phyloP scores from a whole-genome alignment of 768 basidiomycete species.

The Lentinula aciculospora region DNA sequence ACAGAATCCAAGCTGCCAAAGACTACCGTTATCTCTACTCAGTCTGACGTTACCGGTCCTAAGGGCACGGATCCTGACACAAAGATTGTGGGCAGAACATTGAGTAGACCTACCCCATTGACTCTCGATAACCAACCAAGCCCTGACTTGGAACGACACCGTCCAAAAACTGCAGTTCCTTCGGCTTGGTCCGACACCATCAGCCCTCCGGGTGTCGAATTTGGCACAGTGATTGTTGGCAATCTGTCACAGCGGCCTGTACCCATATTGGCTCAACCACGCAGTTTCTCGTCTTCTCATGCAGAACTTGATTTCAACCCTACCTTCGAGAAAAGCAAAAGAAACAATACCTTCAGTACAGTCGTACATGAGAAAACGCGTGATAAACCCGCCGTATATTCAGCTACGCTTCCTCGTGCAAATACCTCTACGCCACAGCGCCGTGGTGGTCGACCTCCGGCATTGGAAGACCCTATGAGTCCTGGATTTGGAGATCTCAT shows the following conservation, averaged over 20 bases:
- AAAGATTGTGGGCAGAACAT: not conserved
- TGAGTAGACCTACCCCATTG: not conserved
- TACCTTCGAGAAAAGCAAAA: slow-evolving; percentile 2
- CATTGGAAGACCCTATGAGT: slow-evolving; percentile 27
- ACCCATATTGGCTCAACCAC: not conserved
- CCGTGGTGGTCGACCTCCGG: slow-evolving; percentile 22
- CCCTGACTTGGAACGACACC: not conserved
- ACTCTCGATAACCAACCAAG: not conserved
- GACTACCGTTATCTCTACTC: not conserved
- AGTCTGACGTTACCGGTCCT: not conserved
- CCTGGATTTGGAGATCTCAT: slow-evolving; percentile 50
- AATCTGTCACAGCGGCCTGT: not conserved
- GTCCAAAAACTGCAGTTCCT: not conserved
- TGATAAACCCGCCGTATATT: slow-evolving; percentile 25
- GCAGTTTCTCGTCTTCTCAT: not conserved
- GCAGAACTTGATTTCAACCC: slow-evolving; percentile 1
- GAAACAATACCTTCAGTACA: slow-evolving; percentile 38
- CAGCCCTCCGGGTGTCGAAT: not conserved
- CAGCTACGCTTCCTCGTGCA: slow-evolving; percentile 16
- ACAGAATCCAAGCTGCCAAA: not conserved
- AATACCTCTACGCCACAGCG: slow-evolving; percentile 18
- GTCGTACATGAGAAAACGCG: slow-evolving; percentile 54
- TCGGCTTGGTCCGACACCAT: not conserved
- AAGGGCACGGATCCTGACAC: not conserved
- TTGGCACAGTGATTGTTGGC: slow-evolving; percentile 1